phyloP scores from a whole-genome alignment of 306 rosid genomes.

The Echinosophora koreensis region DNA sequence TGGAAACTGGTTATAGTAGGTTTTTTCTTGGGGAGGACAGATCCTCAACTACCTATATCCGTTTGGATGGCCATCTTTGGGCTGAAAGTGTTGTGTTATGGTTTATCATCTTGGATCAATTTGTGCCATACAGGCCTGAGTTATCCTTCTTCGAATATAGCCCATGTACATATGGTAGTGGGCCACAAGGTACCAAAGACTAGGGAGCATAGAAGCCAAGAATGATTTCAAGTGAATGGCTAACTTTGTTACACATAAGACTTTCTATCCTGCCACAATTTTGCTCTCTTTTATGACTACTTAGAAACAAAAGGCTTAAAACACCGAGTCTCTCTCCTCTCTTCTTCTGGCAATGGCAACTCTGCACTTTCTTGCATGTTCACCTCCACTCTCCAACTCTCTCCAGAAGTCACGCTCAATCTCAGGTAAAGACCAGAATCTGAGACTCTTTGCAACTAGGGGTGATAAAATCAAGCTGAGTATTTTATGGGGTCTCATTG shows the following conservation, averaged over 20 bases:
- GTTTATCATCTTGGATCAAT: neutral
- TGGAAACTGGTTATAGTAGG: too few relatives aligned
- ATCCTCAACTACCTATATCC: too few relatives aligned
- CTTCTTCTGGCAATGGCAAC: constrained; percentile 69
- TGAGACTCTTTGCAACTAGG: neutral
- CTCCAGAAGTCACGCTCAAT: constrained; percentile 65
- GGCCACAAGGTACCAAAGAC: neutral
- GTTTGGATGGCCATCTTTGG: neutral
- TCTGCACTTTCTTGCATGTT: constrained; percentile 76
- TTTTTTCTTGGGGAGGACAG: too few relatives aligned
- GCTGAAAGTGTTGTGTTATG: neutral
- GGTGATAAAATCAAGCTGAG: constrained; percentile 11
- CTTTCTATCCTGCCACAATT: constrained; percentile 59
- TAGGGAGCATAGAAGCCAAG: constrained; percentile 16
- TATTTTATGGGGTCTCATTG: constrained; percentile 3
- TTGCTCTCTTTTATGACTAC: neutral
- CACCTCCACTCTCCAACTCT: constrained; percentile 67
- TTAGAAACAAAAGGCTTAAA: neutral
- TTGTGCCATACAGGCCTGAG: neutral
- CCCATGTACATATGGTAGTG: neutral
- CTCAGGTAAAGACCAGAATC: constrained; percentile 51
- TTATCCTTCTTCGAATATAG: too few relatives aligned
- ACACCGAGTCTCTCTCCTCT: neutral
- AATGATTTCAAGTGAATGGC: constrained; percentile 67
- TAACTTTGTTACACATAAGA: constrained; percentile 69